A percentile compares a stretch with the other conserved stretches of the same genome.
phyloP scores from a whole-genome alignment of 306 rosid genomes.

The Potentilla sterilis region DNA sequence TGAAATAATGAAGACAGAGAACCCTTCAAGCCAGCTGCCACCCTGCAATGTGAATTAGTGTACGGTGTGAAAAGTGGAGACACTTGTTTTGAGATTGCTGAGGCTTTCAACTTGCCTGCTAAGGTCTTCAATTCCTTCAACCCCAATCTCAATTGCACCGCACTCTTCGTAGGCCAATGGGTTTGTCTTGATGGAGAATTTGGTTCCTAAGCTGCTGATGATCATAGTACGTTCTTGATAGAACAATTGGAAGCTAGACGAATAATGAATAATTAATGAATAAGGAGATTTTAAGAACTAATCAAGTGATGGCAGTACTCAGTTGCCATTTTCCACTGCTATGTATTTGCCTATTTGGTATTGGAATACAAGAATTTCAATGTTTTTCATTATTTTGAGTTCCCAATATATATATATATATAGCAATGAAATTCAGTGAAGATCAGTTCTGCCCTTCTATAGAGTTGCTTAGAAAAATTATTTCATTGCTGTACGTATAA shows the following conservation, averaged over 20 bases:
- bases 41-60: slow-evolving; percentile 17
- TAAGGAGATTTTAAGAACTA: neutral
- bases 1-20: neutral
- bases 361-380: neutral
- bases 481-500: too few species aligned
- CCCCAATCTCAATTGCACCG: slow-evolving; percentile 43
- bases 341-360: neutral
- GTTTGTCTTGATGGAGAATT: slow-evolving; percentile 27
- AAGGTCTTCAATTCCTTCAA: slow-evolving; percentile 18
- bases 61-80: slow-evolving; percentile 34
- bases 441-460: too few species aligned
- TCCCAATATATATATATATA: neutral
- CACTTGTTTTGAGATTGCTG: slow-evolving; percentile 29
- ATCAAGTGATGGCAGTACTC: neutral
- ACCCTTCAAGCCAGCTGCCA: neutral
- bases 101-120: slow-evolving; percentile 17
- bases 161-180: slow-evolving; percentile 45
- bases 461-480: too few species aligned
- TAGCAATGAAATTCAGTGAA: too few species aligned
- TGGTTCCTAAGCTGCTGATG: neutral
- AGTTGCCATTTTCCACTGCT: neutral
- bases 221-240: neutral
- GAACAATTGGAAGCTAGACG: neutral
- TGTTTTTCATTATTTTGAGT: neutral
- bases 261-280: neutral